Conservation (phyloP, 345 rosid species). For the Syzygium oleosum region DNA sequence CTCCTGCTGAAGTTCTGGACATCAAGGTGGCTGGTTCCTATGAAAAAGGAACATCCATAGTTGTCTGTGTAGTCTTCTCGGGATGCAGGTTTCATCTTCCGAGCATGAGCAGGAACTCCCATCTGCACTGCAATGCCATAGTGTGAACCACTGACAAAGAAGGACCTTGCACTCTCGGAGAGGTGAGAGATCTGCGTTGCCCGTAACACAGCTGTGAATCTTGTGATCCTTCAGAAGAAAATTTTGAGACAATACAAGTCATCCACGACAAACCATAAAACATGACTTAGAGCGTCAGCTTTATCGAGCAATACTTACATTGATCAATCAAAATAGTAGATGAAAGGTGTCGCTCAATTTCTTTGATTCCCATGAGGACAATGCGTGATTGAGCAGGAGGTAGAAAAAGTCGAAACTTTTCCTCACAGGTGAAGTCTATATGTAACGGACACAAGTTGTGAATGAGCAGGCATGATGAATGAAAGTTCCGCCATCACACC, state of each 20-base stretch:
- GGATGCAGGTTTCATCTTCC: conserved; percentile 63
- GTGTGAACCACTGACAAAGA: conserved; percentile 55
- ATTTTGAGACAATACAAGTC: not conserved
- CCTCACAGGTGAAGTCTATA: not conserved
- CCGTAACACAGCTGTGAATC: conserved; percentile 39
- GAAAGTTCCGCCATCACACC: not conserved
- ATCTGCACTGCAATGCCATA: conserved; percentile 45
- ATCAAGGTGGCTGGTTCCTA: conserved; percentile 24
- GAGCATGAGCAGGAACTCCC: conserved; percentile 58
- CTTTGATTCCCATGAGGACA: not conserved
- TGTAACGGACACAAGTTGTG: not conserved
- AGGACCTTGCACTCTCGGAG: conserved; percentile 60
- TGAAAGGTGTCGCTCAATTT: not conserved
- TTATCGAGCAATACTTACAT: not conserved
- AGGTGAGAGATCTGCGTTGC: conserved; percentile 47
- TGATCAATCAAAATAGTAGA: not conserved
- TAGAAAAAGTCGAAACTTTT: not conserved
- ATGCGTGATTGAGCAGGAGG: not conserved
- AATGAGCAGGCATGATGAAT: not conserved
- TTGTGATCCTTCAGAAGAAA: conserved; percentile 2
- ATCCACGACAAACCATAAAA: conserved; percentile 21
- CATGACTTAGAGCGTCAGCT: not conserved
- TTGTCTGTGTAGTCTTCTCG: conserved; percentile 38
- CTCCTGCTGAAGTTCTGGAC: conserved; percentile 18
- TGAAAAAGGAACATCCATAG: conserved; percentile 23